A percentile compares a stretch with the other conserved stretches of the same genome.
phyloP scores from a whole-genome alignment of 495 filamentous ascomycete species.

The Neurospora sublineolata region DNA sequence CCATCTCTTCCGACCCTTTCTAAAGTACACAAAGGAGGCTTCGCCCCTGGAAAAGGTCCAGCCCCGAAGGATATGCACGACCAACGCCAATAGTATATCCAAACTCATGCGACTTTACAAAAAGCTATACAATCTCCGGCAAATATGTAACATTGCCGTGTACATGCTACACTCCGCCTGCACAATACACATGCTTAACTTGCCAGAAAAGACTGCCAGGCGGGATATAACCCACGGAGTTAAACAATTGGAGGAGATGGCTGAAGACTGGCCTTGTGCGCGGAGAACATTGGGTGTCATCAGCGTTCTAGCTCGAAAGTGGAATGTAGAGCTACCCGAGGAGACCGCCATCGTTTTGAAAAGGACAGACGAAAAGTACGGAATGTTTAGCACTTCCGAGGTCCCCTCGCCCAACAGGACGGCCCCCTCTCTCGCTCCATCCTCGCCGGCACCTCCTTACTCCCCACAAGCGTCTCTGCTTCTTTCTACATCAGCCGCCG shows the following conservation, averaged over 20 bases:
- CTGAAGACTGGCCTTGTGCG: slow-evolving; percentile 87
- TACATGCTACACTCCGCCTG: slow-evolving; percentile 92
- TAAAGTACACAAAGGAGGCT: slow-evolving; percentile 70
- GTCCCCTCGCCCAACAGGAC: slow-evolving; percentile 39
- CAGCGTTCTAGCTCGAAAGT: slow-evolving; percentile 72
- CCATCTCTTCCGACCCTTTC: slow-evolving; percentile 91
- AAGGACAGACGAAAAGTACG: slow-evolving; percentile 46
- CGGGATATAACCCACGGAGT: slow-evolving; percentile 83
- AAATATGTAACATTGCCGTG: slow-evolving; percentile 90
- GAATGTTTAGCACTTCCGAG: slow-evolving; percentile 42
- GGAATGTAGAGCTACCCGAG: slow-evolving; percentile 76
- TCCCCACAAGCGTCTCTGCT: slow-evolving; percentile 4
- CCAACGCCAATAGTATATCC: slow-evolving; percentile 77
- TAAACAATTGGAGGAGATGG: slow-evolving; percentile 92
- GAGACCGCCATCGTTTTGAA: slow-evolving; percentile 66
- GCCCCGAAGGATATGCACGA: slow-evolving; percentile 79
- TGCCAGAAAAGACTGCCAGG: slow-evolving; percentile 78
- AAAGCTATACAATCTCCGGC: slow-evolving; percentile 75
- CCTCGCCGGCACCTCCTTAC: slow-evolving; percentile 17
- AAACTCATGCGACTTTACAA: slow-evolving; percentile 90
- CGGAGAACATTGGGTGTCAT: slow-evolving; percentile 76
- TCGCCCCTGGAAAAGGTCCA: slow-evolving; percentile 82
- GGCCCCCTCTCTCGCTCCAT: slow-evolving; percentile 8
- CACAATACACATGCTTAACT: slow-evolving; percentile 87
- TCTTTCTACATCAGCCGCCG: slow-evolving; percentile 3